Base-by-base conservation (phyloP, 2,329 filamentous ascomycete genomes). In the Aspergillus tubingensis region DNA sequence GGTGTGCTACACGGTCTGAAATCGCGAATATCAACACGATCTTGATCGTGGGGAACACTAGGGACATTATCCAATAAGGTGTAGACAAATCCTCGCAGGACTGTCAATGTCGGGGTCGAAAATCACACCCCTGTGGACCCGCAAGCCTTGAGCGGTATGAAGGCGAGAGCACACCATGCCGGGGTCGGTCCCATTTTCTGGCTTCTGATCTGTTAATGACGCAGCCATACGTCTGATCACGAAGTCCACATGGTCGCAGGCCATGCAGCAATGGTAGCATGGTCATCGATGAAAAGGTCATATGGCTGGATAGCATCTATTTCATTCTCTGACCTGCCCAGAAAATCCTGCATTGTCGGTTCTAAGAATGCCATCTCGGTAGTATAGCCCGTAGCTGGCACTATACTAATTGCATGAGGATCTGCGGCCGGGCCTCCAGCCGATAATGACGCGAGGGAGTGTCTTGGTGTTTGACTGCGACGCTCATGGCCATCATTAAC, bases 361-460 rank as follows among this genome's bases (percentile, higher is more conserved):
- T 70, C 65, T 21, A 67, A 30, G 25, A 70, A 67, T 8, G 65
- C 67, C 68, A 69, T 69, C 51, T 66, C 68, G 5, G 67, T 67
- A 4, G 67, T 69, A 30, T 63, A 68, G 2, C 60, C 61, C 10
- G 53, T 36, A 36, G 56, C 23, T 7, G 62, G 57, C 72, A 57
- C 10, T 7, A 32, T 27, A 15, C 21, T 13, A 23, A 47, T n/a
- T 17, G 15, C 17, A 15, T 32, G 36, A 32, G 21, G 23, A 17
- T 57, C 17, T 7, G 43, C 3, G 3, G 19, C 15, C 7, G 43
- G 54, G 19, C 57, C 32, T 30, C 19, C 17, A n/a, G 25, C 44
- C 11, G 32, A 8, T 30, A 19, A n/a, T 13, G 30, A 36, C 6
- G 10, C 17, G 15, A 44, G 21, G 11, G 47, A 32, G 7, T 56